Evolutionary conservation across 2,329 filamentous ascomycete species (phyloP).

Genomic region (Colletotrichum abscissum): DNA sequence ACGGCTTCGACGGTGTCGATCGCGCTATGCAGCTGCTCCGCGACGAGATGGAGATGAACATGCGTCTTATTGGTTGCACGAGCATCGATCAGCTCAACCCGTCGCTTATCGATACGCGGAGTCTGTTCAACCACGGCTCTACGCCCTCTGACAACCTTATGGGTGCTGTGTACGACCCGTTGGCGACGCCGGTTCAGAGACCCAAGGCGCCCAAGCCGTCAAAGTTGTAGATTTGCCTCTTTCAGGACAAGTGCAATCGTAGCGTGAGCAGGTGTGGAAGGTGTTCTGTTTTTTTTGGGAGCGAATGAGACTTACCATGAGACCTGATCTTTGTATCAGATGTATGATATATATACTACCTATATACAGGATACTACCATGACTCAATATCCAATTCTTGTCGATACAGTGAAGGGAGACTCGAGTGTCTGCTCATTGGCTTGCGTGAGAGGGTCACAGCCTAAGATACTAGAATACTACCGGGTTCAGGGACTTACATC

Average conservation of each 20-base stretch:
- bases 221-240: conserved; percentile 56
- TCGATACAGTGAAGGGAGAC: background rate
- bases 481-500: no score
- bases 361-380: conserved; percentile 1
- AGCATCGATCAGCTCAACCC: conserved; percentile 83
- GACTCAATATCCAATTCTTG: background rate
- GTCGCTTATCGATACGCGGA: conserved; percentile 81
- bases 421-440: no score
- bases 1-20: conserved; percentile 88
- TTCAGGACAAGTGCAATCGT: background rate
- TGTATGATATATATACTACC: conserved; percentile 27
- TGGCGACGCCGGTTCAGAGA: conserved; percentile 63
- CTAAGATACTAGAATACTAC: no score
- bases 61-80: conserved; percentile 88
- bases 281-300: background rate
- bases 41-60: conserved; percentile 99
- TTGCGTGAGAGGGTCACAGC: fast-evolving
- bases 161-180: conserved; percentile 62
- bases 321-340: conserved; percentile 13
- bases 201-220: conserved; percentile 49
- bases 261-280: background rate
- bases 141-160: conserved; percentile 62
- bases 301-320: conserved; percentile 4
- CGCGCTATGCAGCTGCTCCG: conserved; percentile 91
- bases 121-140: conserved; percentile 66